phyloP scores from a whole-genome alignment of 441 rosid species.

The California macrophylla region DNA sequence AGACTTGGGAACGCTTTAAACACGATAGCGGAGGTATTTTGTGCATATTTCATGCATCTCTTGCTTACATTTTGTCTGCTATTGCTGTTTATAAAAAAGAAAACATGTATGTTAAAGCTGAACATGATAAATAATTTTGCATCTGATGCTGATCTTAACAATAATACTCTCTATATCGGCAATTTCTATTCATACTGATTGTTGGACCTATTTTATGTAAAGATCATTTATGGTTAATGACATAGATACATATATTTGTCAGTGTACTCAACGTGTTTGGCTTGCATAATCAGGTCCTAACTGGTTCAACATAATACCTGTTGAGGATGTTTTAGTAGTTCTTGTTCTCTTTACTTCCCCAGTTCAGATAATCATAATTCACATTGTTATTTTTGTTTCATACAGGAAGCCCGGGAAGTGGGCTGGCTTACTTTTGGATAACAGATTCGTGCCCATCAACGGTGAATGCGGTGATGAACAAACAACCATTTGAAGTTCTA shows the following conservation, averaged over 20 bases:
- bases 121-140: background rate
- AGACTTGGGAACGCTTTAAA: slow-evolving; percentile 82
- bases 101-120: background rate
- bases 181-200: background rate
- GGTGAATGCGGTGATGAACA: slow-evolving; percentile 57
- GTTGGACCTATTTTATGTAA: background rate
- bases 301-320: no score
- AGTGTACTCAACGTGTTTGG: background rate
- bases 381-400: background rate
- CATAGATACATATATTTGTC: background rate
- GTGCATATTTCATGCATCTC: slow-evolving; percentile 22
- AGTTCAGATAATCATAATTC: background rate
- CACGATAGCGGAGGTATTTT: slow-evolving; percentile 65
- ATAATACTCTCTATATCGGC: background rate
- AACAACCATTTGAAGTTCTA: slow-evolving; percentile 72
- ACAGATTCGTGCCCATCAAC: slow-evolving; percentile 83
- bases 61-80: slow-evolving; percentile 1
- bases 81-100: background rate
- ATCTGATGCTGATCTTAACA: background rate
- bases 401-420: slow-evolving; percentile 58
- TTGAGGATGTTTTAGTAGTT: no score
- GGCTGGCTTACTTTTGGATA: slow-evolving; percentile 82
- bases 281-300: background rate
- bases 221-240: background rate
- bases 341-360: background rate